phyloP scores from a whole-genome alignment of 441 rosid species.

The Syzygium syzygioides region DNA sequence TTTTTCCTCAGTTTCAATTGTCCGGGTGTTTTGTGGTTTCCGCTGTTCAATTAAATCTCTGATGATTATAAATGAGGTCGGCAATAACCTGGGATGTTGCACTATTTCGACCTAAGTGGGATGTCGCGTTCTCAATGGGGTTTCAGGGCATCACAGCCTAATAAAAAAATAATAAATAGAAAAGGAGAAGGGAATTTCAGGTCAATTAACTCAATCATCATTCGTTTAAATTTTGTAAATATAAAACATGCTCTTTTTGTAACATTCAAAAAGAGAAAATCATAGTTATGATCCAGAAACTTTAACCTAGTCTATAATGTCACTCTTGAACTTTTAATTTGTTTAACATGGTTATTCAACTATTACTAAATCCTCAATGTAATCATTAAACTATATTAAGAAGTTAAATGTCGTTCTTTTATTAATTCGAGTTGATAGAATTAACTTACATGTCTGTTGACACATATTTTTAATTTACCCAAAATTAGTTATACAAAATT shows the following conservation, averaged over 20 bases:
- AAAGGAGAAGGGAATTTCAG: neutral
- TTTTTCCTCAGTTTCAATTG: no score
- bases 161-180: neutral
- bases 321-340: neutral
- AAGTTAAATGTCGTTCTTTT: neutral
- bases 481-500: no score
- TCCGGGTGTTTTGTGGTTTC: no score
- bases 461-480: no score
- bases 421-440: neutral
- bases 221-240: neutral
- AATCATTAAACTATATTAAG: neutral
- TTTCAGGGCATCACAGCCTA: no score
- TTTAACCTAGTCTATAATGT: neutral
- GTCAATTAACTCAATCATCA: neutral
- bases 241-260: neutral
- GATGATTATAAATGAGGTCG: no score
- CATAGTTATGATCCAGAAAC: neutral
- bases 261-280: neutral
- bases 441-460: neutral
- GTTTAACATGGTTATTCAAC: neutral
- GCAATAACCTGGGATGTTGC: no score
- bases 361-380: neutral
- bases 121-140: no score
- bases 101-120: no score
- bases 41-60: no score